These are phyloP conservation scores for Discostella stelligera DNA, from an alignment of 352 stramenopile species.

Conservation along the genomic window DNA sequence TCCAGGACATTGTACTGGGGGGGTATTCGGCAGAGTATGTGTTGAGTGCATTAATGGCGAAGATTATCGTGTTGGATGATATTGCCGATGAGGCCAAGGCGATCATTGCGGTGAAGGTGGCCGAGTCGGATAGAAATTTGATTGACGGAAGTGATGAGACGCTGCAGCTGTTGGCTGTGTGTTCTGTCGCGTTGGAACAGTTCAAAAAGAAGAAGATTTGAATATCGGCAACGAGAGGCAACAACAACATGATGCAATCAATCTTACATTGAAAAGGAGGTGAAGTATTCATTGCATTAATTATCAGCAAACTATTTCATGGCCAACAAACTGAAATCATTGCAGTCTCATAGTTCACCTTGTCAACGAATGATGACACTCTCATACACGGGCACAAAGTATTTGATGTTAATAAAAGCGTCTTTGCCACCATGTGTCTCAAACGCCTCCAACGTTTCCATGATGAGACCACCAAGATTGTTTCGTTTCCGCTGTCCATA, in stretches of 20 bases:
- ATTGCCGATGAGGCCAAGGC: constrained; percentile 91
- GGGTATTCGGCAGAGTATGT: constrained; percentile 92
- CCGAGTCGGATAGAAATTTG: constrained; percentile 93
- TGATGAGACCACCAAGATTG: constrained; percentile 94
- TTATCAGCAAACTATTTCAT: not conserved
- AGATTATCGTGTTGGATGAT: constrained; percentile 82
- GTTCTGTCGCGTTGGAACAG: constrained; percentile 65
- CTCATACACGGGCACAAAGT: constrained; percentile 95
- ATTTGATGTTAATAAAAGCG: constrained; percentile 99
- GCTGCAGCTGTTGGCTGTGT: constrained; percentile 95
- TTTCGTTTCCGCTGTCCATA: constrained; percentile 93
- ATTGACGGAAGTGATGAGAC: constrained; percentile 94
- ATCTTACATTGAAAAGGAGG: not conserved
- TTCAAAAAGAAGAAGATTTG: constrained; percentile 45
- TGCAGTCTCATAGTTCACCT: not conserved
- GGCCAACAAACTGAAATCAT: not conserved
- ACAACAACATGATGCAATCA: not conserved
- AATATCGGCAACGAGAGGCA: constrained; percentile 1
- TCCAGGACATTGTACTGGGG: constrained; percentile 89
- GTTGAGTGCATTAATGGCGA: constrained; percentile 87
- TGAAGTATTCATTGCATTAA: not conserved
- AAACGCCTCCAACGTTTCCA: constrained; percentile 95
- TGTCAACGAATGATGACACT: constrained; percentile 75
- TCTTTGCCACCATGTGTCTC: constrained; percentile 94
- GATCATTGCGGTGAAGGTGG: constrained; percentile 90